These are phyloP conservation scores for Colletotrichum horii DNA, from an alignment of 2,329 filamentous ascomycete genomes.

Conservation along the genomic window DNA sequence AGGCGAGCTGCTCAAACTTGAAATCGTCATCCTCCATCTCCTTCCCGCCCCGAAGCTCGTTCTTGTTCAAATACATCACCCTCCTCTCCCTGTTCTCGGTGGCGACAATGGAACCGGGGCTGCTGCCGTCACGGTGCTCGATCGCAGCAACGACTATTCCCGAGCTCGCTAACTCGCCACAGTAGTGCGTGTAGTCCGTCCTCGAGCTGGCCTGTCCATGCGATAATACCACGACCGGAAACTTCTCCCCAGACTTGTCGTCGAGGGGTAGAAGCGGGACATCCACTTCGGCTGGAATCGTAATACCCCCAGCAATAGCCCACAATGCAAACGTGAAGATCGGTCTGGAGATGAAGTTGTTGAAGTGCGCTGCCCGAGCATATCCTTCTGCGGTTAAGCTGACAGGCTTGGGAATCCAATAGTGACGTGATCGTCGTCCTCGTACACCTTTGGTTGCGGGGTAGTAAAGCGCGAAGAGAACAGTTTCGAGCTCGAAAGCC, in stretches of 20 bases:
- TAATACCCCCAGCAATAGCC: conserved; percentile 46
- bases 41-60: neutral
- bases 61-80: conserved; percentile 7
- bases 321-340: conserved; percentile 48
- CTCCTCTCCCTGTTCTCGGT: neutral
- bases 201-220: conserved; percentile 56
- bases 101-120: conserved; percentile 47
- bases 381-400: conserved; percentile 50
- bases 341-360: conserved; percentile 46
- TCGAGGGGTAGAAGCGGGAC: conserved; percentile 39
- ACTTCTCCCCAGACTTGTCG: conserved; percentile 27
- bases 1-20: conserved; percentile 52
- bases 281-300: conserved; percentile 53
- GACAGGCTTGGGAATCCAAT: conserved; percentile 50
- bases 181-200: conserved; percentile 57
- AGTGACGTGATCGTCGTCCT: conserved; percentile 36
- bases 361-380: conserved; percentile 48
- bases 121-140: conserved; percentile 58
- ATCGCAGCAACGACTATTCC: conserved; percentile 54
- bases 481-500: conserved; percentile 51
- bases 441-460: conserved; percentile 37
- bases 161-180: conserved; percentile 54
- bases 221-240: conserved; percentile 56
- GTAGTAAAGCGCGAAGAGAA: conserved; percentile 57
- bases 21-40: conserved; percentile 39